Conservation (phyloP, 306 rosid species). For the Cyamopsis tetragonoloba region DNA sequence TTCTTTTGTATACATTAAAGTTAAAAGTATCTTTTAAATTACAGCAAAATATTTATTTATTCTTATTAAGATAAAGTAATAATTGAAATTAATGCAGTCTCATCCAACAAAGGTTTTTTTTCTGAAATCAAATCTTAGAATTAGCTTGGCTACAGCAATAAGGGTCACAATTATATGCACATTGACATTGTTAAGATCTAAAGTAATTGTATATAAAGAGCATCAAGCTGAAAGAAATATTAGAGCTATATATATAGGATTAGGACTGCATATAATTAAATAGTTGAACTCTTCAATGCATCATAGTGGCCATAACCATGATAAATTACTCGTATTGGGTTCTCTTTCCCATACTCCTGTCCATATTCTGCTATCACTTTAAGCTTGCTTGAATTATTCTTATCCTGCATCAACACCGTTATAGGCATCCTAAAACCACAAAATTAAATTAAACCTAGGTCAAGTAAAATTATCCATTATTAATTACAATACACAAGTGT, state of each 20-base stretch:
- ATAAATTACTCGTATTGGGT: constrained; percentile 62
- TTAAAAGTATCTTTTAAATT: too few relatives aligned
- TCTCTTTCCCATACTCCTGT: constrained; percentile 64
- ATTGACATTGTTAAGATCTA: neutral
- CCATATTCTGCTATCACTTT: constrained; percentile 80
- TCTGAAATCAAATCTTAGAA: too few relatives aligned
- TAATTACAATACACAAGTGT: too few relatives aligned
- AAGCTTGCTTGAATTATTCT: constrained; percentile 34
- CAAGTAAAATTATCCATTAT: too few relatives aligned
- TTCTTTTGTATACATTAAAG: too few relatives aligned
- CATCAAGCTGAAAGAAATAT: neutral
- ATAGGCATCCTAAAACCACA: constrained; percentile 76
- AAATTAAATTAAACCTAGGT: too few relatives aligned
- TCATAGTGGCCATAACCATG: constrained; percentile 84
- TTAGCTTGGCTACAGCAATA: neutral
- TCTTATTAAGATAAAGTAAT: too few relatives aligned
- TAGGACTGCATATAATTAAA: neutral
- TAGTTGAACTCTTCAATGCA: constrained; percentile 27
- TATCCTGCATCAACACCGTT: constrained; percentile 62
- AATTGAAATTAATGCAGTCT: too few relatives aligned
- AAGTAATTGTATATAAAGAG: neutral
- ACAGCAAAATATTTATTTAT: too few relatives aligned
- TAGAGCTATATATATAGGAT: too few relatives aligned
- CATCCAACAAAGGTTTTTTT: too few relatives aligned
- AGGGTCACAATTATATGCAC: neutral